Conservation (phyloP, 2,329 filamentous ascomycete species). For the Fusarium virguliforme region DNA sequence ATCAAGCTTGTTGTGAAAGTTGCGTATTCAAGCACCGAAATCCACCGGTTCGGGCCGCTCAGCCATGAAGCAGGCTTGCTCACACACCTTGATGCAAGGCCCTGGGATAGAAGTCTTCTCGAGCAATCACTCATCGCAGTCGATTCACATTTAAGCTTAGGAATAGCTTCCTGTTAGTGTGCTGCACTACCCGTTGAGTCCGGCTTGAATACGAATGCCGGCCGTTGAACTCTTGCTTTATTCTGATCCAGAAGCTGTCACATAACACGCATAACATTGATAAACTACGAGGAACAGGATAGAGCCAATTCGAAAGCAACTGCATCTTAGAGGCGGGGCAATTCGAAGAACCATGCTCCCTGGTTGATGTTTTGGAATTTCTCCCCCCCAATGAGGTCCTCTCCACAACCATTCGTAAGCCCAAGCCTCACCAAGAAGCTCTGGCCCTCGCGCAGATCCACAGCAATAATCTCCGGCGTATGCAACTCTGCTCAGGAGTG, state of each 20-base stretch:
- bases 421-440: slow-evolving; percentile 4
- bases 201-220: neutral
- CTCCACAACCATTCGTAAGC: neutral
- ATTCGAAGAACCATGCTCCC: neutral
- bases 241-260: neutral
- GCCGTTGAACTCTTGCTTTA: neutral
- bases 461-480: slow-evolving; percentile 4
- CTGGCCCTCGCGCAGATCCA: neutral
- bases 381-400: neutral
- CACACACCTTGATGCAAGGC: neutral
- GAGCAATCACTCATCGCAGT: neutral
- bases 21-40: neutral
- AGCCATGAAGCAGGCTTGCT: neutral
- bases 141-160: neutral
- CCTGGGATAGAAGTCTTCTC: neutral
- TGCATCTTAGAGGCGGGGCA: neutral
- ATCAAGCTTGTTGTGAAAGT: neutral
- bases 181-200: neutral
- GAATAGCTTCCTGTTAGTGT: neutral
- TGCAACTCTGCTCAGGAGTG: slow-evolving; percentile 5
- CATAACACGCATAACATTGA: neutral
- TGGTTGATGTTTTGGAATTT: neutral
- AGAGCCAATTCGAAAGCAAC: neutral
- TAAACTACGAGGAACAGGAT: neutral
- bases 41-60: neutral